Conservation (phyloP, 805 yeast species). For the Candida takata region DNA sequence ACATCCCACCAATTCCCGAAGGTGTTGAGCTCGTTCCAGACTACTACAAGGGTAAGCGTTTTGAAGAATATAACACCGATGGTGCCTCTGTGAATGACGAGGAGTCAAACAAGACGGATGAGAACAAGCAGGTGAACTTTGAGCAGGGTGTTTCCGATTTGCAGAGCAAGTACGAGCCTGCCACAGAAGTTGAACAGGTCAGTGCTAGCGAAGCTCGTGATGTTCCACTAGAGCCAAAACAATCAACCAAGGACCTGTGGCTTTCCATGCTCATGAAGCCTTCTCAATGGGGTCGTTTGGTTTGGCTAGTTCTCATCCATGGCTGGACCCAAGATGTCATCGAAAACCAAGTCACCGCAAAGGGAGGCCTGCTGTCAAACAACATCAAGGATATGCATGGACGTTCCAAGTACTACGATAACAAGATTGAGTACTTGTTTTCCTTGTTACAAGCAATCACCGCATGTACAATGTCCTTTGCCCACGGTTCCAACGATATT, state of each 20-base stretch:
- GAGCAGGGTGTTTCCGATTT: conserved; percentile 19
- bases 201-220: conserved; percentile 1
- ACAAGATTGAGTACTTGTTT: conserved; percentile 61
- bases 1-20: conserved; percentile 61
- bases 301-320: conserved; percentile 44
- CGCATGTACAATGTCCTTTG: conserved; percentile 75
- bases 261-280: conserved; percentile 38
- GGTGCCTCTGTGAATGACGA: conserved; percentile 2
- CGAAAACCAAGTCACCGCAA: conserved; percentile 32
- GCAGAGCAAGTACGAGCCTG: conserved; percentile 12
- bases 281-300: conserved; percentile 44
- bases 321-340: conserved; percentile 65
- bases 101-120: conserved; percentile 11
- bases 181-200: conserved; percentile 6
- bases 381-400: conserved; percentile 45
- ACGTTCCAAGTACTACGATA: conserved; percentile 59
- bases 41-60: conserved; percentile 57
- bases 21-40: conserved; percentile 51
- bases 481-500: conserved; percentile 78
- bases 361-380: conserved; percentile 34
- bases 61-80: conserved; percentile 11
- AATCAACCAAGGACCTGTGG: conserved; percentile 33
- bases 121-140: conserved; percentile 14
- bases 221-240: conserved; percentile 19
- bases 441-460: conserved; percentile 65